Evolutionary conservation across 1,139 yeast species (phyloP).

Genomic region (Yamadazyma songkhlaensis): DNA sequence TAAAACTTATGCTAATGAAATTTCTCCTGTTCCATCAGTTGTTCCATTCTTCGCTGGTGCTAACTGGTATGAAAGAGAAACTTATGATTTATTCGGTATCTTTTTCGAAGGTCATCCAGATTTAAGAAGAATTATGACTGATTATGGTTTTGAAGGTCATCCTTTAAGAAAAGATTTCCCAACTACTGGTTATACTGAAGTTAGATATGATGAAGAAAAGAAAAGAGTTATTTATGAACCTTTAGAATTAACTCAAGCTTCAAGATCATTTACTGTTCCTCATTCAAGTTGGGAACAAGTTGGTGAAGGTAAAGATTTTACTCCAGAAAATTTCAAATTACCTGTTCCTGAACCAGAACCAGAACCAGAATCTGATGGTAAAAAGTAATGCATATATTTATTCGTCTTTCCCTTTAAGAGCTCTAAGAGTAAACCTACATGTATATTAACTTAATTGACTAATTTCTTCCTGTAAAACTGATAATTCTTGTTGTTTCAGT

Average conservation of each 20-base stretch:
- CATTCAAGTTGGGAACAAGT: constrained; percentile 91
- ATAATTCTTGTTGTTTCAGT: constrained; percentile 51
- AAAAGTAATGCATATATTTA: constrained; percentile 10
- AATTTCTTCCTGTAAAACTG: constrained; percentile 43
- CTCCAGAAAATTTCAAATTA: constrained; percentile 78
- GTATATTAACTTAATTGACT: constrained; percentile 15
- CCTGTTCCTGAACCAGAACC: constrained; percentile 84
- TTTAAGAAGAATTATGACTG: constrained; percentile 86
- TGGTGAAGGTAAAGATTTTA: constrained; percentile 80
- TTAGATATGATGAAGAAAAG: constrained; percentile 87
- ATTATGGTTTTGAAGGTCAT: constrained; percentile 90
- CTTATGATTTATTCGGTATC: constrained; percentile 82
- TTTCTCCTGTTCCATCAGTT: constrained; percentile 76
- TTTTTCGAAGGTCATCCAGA: constrained; percentile 90
- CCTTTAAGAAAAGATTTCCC: constrained; percentile 94
- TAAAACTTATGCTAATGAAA: constrained; percentile 84
- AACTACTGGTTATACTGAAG: constrained; percentile 86
- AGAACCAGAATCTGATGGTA: constrained; percentile 36
- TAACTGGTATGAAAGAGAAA: constrained; percentile 89
- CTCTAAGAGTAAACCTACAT: too few relatives aligned
- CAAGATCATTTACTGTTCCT: constrained; percentile 87
- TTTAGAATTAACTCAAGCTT: constrained; percentile 85
- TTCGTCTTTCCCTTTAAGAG: neutral
- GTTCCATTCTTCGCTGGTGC: constrained; percentile 73
- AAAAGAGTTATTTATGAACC: constrained; percentile 89